Evolutionary conservation across 257 asterid genomes (phyloP), one percentile per base, ranked within the genome.

Genomic region (Anisodus tanguticus): DNA sequence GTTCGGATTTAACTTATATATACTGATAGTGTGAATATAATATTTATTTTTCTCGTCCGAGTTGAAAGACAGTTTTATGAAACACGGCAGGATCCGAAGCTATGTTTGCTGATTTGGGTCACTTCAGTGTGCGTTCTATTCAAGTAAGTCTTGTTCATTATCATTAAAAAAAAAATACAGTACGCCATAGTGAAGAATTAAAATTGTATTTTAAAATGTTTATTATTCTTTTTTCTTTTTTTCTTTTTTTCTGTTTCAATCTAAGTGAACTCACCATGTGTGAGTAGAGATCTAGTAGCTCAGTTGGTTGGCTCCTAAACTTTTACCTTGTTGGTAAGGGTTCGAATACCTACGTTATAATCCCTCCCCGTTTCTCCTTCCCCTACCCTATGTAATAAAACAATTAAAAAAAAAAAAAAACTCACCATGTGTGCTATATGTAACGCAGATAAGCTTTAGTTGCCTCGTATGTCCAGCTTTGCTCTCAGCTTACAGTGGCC

Each of bases 41-140:
- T 54, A 53, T 54, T 54, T 15, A 55, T 55, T 55, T 15, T 55
- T 55, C 62, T 55, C 62, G 8, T 12, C 6, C 3, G 2, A 15
- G 43, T 76, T 76, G 13, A 49, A 49, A 0, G 62, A 49, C 81
- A 47, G 3, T 22, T 74, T 17, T 72, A 39, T 19, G 4, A n/a
- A 1, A 22, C 12, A 22, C 26, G 2, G 2, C 85, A 92, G 98
- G 98, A 59, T 83, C 97, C 0, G 98, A 94, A 82, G 98, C 98
- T 84, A 93, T 94, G 95, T 94, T 94, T 82, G 98, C 97, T 8
- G 98, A 94, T 87, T 88, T 94, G 35, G 97, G 98, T 35, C 97
- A 94, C 85, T 94, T 94, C 68, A 92, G 82, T 39, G 91, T 92
- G 8, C 91, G 81, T 0, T 93, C 97, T 0, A 76, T 93, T n/a